Conservation (phyloP, 495 filamentous ascomycete species). For the Penicillium soppii region DNA sequence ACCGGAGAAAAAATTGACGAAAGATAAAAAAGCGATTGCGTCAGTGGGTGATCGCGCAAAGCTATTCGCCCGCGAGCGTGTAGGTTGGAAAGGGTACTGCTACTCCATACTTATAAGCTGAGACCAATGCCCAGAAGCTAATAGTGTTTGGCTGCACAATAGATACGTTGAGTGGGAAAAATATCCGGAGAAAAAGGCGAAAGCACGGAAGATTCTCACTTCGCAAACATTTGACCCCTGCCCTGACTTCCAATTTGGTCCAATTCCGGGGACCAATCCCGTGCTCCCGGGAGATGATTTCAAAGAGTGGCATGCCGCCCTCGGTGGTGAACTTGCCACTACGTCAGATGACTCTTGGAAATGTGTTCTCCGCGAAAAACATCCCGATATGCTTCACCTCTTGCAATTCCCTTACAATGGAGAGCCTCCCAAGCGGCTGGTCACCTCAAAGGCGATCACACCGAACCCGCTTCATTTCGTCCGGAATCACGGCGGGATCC, state of each 20-base stretch:
- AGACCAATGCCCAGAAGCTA: too few species aligned
- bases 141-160: background rate
- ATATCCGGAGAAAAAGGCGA: constrained; percentile 62
- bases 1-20: constrained; percentile 17
- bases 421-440: constrained; percentile 54
- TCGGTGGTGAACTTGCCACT: constrained; percentile 48
- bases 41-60: constrained; percentile 34
- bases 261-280: constrained; percentile 63
- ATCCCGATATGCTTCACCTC: constrained; percentile 64
- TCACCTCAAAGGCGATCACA: constrained; percentile 55
- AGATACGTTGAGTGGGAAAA: constrained; percentile 69
- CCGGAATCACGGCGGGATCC: constrained; percentile 67
- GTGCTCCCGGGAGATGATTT: constrained; percentile 60
- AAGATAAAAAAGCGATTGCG: constrained; percentile 35
- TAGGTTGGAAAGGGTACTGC: constrained; percentile 38
- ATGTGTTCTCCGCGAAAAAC: constrained; percentile 59
- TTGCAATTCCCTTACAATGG: constrained; percentile 73
- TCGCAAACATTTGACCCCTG: constrained; percentile 54
- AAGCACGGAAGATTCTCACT: constrained; percentile 54
- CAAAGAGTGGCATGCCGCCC: constrained; percentile 63
- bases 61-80: constrained; percentile 32
- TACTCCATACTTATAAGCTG: background rate
- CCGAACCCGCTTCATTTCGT: constrained; percentile 62
- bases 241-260: constrained; percentile 60
- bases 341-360: constrained; percentile 58